Evolutionary conservation across 345 rosid species (phyloP).

Genomic region (Raphanus raphanistrum): DNA sequence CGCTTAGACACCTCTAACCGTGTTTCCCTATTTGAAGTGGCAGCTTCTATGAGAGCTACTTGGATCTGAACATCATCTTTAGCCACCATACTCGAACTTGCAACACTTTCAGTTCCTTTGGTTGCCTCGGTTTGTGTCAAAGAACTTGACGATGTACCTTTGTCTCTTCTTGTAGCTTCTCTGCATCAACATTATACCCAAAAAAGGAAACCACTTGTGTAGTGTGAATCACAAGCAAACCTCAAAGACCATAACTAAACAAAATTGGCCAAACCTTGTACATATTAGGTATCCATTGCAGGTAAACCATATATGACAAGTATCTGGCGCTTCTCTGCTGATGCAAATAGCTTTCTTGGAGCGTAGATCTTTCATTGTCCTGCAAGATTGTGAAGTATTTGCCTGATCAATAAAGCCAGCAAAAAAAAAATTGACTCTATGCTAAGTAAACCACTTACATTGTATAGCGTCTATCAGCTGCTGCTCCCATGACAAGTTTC

Average conservation of each 20-base stretch:
- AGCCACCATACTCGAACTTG: slow-evolving; percentile 2
- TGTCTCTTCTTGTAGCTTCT: slow-evolving; percentile 21
- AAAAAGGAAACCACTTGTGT: background rate
- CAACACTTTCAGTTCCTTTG: background rate
- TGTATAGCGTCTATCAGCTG: slow-evolving; percentile 60
- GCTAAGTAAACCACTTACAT: slow-evolving; percentile 39
- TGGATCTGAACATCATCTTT: slow-evolving; percentile 41
- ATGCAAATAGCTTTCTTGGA: slow-evolving; percentile 72
- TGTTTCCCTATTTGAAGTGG: slow-evolving; percentile 50
- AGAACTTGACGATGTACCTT: slow-evolving; percentile 12
- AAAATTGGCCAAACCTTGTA: slow-evolving; percentile 46
- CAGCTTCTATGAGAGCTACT: slow-evolving; percentile 55
- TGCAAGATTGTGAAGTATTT: slow-evolving; percentile 31
- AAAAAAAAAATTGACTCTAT: no score
- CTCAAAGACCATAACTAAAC: slow-evolving; percentile 5
- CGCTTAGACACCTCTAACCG: slow-evolving; percentile 54
- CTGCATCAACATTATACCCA: slow-evolving; percentile 16
- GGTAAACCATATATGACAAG: slow-evolving; percentile 72
- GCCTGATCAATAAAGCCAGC: no score
- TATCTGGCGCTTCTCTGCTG: slow-evolving; percentile 52
- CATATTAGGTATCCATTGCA: slow-evolving; percentile 57
- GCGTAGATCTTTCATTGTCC: slow-evolving; percentile 59
- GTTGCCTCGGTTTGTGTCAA: background rate
- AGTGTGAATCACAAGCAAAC: slow-evolving; percentile 19
- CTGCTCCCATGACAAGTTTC: slow-evolving; percentile 88